phyloP scores from a whole-genome alignment of 768 basidiomycete genomes.

The Daedaleopsis sinensis region DNA sequence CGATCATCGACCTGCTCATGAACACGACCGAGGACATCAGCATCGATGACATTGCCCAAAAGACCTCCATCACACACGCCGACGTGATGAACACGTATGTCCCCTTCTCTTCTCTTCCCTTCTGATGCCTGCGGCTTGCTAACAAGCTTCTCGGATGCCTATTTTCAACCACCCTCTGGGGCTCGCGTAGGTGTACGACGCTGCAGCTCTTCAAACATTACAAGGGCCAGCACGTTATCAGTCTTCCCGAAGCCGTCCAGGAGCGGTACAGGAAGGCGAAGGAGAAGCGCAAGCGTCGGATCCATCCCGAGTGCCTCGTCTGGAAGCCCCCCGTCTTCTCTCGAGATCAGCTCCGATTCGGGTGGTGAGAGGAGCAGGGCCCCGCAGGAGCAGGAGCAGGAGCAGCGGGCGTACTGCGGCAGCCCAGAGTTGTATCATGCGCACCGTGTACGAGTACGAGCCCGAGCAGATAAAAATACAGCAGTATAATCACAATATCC shows the following conservation, averaged over 20 bases:
- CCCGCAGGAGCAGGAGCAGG: background rate
- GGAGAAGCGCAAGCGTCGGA: slow-evolving; percentile 76
- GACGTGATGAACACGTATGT: slow-evolving; percentile 99
- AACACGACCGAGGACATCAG: slow-evolving; percentile 73
- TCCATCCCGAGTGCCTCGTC: slow-evolving; percentile 76
- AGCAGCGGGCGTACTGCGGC: slow-evolving; percentile 9
- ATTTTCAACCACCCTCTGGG: slow-evolving; percentile 5
- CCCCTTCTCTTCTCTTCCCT: slow-evolving; percentile 3
- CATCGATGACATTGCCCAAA: slow-evolving; percentile 96
- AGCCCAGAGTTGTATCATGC: slow-evolving; percentile 14
- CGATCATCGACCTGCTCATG: slow-evolving; percentile 88
- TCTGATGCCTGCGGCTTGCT: slow-evolving; percentile 20
- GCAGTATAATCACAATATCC: slow-evolving; percentile 9
- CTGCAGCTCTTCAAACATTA: slow-evolving; percentile 94
- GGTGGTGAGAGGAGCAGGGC: slow-evolving; percentile 35
- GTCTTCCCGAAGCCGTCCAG: slow-evolving; percentile 85
- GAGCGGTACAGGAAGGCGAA: slow-evolving; percentile 88
- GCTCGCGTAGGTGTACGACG: slow-evolving; percentile 75
- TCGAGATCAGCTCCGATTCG: slow-evolving; percentile 84
- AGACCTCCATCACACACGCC: slow-evolving; percentile 91
- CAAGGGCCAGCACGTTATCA: slow-evolving; percentile 94
- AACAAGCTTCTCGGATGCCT: slow-evolving; percentile 8
- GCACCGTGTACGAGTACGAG: slow-evolving; percentile 22
- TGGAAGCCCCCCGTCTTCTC: slow-evolving; percentile 98
- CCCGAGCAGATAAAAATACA: slow-evolving; percentile 24